These are phyloP conservation scores for Huntiella savannae DNA, from an alignment of 2,329 filamentous ascomycete genomes.

Conservation along the genomic window DNA sequence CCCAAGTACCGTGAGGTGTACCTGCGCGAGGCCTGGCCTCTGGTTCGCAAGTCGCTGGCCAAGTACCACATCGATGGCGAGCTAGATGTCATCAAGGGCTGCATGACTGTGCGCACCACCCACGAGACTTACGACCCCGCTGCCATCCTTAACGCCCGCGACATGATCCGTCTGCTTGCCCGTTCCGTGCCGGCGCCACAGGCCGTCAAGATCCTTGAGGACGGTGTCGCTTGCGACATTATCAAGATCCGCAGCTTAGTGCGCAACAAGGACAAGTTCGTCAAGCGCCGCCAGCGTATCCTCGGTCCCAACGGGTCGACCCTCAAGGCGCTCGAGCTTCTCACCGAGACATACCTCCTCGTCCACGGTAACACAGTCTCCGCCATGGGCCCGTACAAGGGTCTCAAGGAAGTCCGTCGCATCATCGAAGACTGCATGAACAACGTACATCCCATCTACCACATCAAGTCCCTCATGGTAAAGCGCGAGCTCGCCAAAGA, in stretches of 20 bases:
- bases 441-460: slow-evolving; percentile 91
- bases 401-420: slow-evolving; percentile 75
- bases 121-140: slow-evolving; percentile 82
- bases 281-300: slow-evolving; percentile 84
- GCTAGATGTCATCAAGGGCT: slow-evolving; percentile 84
- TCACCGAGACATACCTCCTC: slow-evolving; percentile 81
- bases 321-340: slow-evolving; percentile 78
- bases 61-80: slow-evolving; percentile 79
- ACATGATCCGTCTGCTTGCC: slow-evolving; percentile 82
- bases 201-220: slow-evolving; percentile 84
- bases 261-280: slow-evolving; percentile 83
- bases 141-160: slow-evolving; percentile 78
- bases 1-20: slow-evolving; percentile 95
- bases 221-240: slow-evolving; percentile 79
- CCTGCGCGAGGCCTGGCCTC: slow-evolving; percentile 78
- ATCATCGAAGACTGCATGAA: slow-evolving; percentile 92
- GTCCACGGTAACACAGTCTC: slow-evolving; percentile 94
- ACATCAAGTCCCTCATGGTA: slow-evolving; percentile 64
- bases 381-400: slow-evolving; percentile 82
- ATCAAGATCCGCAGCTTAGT: slow-evolving; percentile 89
- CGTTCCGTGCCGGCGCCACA: slow-evolving; percentile 84
- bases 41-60: slow-evolving; percentile 71
- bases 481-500: slow-evolving; percentile 83
- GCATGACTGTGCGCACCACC: slow-evolving; percentile 92
- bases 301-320: slow-evolving; percentile 82